Evolutionary conservation across 495 filamentous ascomycete species (phyloP), one percentile per base, ranked within the genome.

Genomic region (Daldinia grandis): DNA sequence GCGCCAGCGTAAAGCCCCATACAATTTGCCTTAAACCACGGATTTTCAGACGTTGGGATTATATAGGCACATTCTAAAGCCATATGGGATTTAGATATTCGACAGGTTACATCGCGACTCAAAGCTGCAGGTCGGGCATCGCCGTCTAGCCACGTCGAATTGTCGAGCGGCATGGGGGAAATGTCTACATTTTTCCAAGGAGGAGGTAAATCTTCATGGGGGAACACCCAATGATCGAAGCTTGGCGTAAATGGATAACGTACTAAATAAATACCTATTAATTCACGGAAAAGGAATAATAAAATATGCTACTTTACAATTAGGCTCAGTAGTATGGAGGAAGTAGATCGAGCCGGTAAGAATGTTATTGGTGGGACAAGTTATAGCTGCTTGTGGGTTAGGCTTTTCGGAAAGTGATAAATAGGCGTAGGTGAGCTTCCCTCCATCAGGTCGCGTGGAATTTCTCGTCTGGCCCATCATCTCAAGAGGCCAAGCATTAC

Each of bases 171-270:
- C n/a, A n/a, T n/a, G n/a, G n/a, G n/a, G n/a, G n/a, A n/a, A n/a
- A 10, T 4, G 5, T 14, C 10, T 5, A 62, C 40, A 4, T 2
- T 14, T 2, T 27, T 8, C 63, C 55, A 59, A 3, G 24, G 31
- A 4, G 19, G 31, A n/a, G 63, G 63, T 19, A 66, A 6, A 6
- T 31, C n/a, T 15, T 12, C 47, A n/a, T 66, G 63, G 2, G 63
- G 63, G 9, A 66, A 66, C 5, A 30, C 30, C 63, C 63, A 66
- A 44, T 66, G 55, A 14, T 24, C 25, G 27, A 66, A 66, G 2
- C 8, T 31, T 24, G 63, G 63, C 7, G 44, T 66, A 17, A 66
- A 21, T 21, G 63, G 63, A n/a, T 59, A 66, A 19, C 19, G 28
- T 1, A 19, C 63, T 66, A 38, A n/a, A 3, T 47, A n/a, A n/a